phyloP scores from a whole-genome alignment of 2,329 filamentous ascomycete species.

The Pseudonectria foliicola region DNA sequence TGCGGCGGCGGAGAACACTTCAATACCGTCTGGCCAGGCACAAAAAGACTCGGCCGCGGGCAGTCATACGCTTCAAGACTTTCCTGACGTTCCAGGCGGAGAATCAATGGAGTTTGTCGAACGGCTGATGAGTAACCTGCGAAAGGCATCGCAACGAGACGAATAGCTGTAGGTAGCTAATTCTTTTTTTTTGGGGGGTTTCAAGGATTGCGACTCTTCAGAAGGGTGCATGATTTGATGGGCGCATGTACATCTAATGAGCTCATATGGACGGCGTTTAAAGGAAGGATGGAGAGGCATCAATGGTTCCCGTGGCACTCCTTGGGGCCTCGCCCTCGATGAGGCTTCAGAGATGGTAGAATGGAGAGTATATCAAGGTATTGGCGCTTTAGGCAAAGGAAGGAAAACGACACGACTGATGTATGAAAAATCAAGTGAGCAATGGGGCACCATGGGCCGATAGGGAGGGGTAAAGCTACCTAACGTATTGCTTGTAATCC shows the following conservation, averaged over 20 bases:
- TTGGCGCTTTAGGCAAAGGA: no score
- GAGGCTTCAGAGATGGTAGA: no score
- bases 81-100: constrained; percentile 34
- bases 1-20: background rate
- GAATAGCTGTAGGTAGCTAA: constrained; percentile 2
- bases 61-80: constrained; percentile 21
- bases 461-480: no score
- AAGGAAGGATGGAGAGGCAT: background rate
- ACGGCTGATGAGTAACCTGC: constrained; percentile 45
- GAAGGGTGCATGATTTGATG: background rate
- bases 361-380: no score
- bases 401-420: no score
- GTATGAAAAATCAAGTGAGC: no score
- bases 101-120: constrained; percentile 45
- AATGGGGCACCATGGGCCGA: no score
- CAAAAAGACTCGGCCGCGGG: background rate
- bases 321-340: no score
- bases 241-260: constrained; percentile 5
- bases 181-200: constrained; percentile 1
- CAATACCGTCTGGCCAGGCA: background rate
- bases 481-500: no score
- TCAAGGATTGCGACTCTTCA: constrained; percentile 7
- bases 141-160: constrained; percentile 28
- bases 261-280: constrained; percentile 7
- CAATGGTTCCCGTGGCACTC: no score